Conservation (phyloP, 2,329 filamentous ascomycete genomes). For the Arthrinium phaeospermum region DNA sequence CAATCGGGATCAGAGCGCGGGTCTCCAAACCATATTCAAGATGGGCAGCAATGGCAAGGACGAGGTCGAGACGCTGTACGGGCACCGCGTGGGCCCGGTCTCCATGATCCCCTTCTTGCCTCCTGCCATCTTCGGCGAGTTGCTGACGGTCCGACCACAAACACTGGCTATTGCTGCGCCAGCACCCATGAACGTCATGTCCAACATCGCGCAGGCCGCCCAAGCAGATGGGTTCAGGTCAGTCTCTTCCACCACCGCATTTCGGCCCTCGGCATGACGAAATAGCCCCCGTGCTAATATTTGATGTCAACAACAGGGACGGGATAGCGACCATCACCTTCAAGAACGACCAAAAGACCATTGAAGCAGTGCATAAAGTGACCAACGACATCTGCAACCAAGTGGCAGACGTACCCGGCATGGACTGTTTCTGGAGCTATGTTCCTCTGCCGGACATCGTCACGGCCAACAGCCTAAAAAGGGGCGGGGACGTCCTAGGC, state of each 20-base stretch:
- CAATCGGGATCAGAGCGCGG: background rate
- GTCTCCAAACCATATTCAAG: background rate
- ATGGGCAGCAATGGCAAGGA: background rate
- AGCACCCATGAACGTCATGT: background rate
- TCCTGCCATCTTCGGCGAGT: background rate
- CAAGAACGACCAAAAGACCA: background rate
- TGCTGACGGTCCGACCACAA: background rate
- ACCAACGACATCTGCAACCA: background rate
- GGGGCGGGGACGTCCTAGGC: background rate
- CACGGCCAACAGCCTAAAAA: background rate
- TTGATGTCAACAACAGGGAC: too few species aligned
- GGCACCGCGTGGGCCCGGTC: background rate
- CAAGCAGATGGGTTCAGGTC: background rate
- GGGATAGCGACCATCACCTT: background rate
- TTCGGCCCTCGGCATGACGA: too few species aligned
- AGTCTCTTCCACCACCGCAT: too few species aligned
- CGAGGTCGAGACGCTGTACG: background rate
- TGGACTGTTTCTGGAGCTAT: background rate
- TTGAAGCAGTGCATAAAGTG: background rate
- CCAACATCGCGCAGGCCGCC: background rate
- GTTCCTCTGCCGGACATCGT: background rate
- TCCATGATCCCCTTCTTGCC: background rate
- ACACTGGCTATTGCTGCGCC: background rate
- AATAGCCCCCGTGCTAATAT: too few species aligned
- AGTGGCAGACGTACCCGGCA: background rate